These are phyloP conservation scores for Hemileccinum hortonii DNA, from an alignment of 1,284 basidiomycete genomes.

Conservation along the genomic window DNA sequence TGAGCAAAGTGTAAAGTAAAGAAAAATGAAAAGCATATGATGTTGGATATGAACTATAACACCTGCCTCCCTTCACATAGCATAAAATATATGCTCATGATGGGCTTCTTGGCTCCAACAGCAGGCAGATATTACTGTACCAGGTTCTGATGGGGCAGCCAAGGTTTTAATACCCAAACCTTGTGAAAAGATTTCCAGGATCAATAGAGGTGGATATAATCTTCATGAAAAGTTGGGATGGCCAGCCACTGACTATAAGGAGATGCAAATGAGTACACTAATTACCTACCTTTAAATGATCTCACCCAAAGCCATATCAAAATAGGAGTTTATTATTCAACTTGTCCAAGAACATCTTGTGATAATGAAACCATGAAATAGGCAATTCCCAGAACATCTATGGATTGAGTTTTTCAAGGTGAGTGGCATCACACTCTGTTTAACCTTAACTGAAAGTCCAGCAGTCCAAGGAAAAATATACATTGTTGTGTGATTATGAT, in stretches of 20 bases:
- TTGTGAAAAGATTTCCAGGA: constrained; percentile 5
- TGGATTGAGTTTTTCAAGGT: background rate
- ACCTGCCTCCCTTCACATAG: too few species aligned
- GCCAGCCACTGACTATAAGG: constrained; percentile 8
- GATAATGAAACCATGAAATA: constrained; percentile 4
- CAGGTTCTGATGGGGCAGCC: too few species aligned
- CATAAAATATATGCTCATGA: too few species aligned
- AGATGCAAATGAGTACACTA: constrained; percentile 5
- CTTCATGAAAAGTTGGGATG: constrained; percentile 11
- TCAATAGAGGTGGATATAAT: constrained; percentile 13
- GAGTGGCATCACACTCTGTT: background rate
- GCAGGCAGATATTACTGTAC: background rate
- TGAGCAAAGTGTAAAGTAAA: too few species aligned
- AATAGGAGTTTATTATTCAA: constrained; percentile 2
- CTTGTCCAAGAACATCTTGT: constrained; percentile 4
- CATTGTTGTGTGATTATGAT: constrained; percentile 1
- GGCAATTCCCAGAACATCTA: too few species aligned
- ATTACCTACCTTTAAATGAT: background rate
- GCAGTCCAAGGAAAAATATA: constrained; percentile 5
- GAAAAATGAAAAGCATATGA: too few species aligned
- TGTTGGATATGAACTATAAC: too few species aligned
- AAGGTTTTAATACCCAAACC: constrained; percentile 9
- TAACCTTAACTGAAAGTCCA: background rate
- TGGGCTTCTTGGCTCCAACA: too few species aligned
- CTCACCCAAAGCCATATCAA: background rate